These are phyloP conservation scores for Magnolia sinica DNA, from an alignment of 164 flowering plant genomes.

Conservation along the genomic window DNA sequence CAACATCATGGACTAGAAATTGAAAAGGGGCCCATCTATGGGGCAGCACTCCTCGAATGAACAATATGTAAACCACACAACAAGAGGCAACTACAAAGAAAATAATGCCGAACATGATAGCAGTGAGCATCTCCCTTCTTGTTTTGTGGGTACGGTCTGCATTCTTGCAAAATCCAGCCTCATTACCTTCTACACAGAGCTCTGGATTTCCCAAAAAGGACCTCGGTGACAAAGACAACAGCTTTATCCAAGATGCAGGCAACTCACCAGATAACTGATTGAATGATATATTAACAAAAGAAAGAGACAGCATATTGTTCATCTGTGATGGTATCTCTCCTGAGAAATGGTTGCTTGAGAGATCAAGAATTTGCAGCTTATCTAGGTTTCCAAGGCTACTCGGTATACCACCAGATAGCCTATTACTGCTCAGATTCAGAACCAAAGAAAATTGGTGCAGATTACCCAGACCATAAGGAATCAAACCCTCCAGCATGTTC, in stretches of 20 bases:
- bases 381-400: too few species aligned
- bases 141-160: neutral
- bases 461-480: constrained; percentile 27
- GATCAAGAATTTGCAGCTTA: constrained; percentile 8
- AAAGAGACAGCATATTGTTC: constrained; percentile 21
- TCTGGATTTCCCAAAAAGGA: constrained; percentile 9
- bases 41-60: neutral
- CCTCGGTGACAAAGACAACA: constrained; percentile 3
- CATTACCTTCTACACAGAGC: constrained; percentile 5
- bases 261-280: constrained; percentile 10
- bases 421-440: constrained; percentile 7
- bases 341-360: constrained; percentile 23
- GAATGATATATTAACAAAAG: constrained; percentile 9
- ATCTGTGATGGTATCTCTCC: constrained; percentile 21
- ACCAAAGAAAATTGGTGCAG: constrained; percentile 13
- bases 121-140: too few species aligned
- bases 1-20: constrained; percentile 7
- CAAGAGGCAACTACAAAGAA: neutral
- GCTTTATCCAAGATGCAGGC: constrained; percentile 5
- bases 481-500: constrained; percentile 28
- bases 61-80: neutral
- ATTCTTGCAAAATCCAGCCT: neutral
- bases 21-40: constrained; percentile 1
- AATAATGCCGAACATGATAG: neutral
- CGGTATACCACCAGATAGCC: too few species aligned